These are phyloP conservation scores for Penicillium psychrosexuale DNA, from an alignment of 2,329 filamentous ascomycete species.

Conservation along the genomic window DNA sequence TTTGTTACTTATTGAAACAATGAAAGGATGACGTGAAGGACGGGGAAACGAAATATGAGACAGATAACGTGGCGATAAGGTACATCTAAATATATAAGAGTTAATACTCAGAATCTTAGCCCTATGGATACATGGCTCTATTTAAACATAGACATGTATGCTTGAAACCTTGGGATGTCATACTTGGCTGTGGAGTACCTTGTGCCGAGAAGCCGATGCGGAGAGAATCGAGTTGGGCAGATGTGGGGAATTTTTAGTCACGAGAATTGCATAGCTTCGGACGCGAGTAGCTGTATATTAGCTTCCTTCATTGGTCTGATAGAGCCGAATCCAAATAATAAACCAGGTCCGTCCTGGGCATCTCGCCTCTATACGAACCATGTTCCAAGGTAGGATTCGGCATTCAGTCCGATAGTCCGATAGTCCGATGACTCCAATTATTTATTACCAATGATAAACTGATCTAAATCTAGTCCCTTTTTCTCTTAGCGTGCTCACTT, in stretches of 20 bases:
- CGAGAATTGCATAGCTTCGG: background rate
- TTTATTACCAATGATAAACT: background rate
- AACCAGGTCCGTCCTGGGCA: conserved; percentile 2
- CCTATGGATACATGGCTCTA: background rate
- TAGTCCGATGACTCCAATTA: background rate
- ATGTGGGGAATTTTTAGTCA: conserved; percentile 14
- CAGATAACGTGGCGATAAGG: no score
- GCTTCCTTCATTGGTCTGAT: conserved; percentile 12
- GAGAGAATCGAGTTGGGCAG: no score
- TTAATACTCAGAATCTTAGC: background rate
- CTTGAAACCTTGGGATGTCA: background rate
- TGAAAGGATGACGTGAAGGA: no score
- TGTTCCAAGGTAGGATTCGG: conserved; percentile 7
- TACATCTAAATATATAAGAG: background rate
- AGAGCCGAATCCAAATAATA: conserved; percentile 7
- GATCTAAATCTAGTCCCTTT: background rate
- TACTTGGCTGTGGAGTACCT: conserved; percentile 8
- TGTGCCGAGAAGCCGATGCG: conserved; percentile 7
- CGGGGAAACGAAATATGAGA: no score
- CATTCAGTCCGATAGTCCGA: conserved; percentile 12
- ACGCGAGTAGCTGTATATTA: background rate
- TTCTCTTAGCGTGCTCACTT: background rate
- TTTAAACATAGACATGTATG: no score
- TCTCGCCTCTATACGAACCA: conserved; percentile 1
- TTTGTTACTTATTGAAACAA: no score